Evolutionary conservation across 345 rosid species (phyloP).

Genomic region (Geranium brycei): DNA sequence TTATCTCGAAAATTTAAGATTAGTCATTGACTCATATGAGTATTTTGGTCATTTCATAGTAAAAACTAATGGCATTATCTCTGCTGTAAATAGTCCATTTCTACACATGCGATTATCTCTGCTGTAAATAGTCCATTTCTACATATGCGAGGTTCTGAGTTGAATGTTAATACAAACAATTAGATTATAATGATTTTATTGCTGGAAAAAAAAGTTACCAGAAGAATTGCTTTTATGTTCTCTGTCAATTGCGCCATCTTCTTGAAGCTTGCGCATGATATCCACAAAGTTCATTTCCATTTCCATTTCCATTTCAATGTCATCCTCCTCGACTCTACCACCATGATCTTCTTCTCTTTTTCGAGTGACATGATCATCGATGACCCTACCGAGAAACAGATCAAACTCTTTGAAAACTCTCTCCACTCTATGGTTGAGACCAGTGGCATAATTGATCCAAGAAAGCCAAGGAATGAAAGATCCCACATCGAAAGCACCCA

Average conservation of each 20-base stretch:
- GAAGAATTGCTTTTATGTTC: slow-evolving; percentile 23
- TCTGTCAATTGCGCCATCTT: slow-evolving; percentile 6
- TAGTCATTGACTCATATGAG: too few species aligned
- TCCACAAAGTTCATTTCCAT: slow-evolving; percentile 18
- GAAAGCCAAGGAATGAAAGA: slow-evolving; percentile 44
- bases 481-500: slow-evolving; percentile 30
- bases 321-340: neutral
- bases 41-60: too few species aligned
- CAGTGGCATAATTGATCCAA: slow-evolving; percentile 27
- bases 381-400: slow-evolving; percentile 12
- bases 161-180: too few species aligned
- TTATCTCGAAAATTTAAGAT: neutral
- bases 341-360: neutral
- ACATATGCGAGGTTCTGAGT: too few species aligned
- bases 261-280: slow-evolving; percentile 16
- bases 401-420: slow-evolving; percentile 16
- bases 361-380: slow-evolving; percentile 10
- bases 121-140: too few species aligned
- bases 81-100: too few species aligned
- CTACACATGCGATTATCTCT: too few species aligned
- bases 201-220: slow-evolving; percentile 9
- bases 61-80: too few species aligned
- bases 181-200: too few species aligned
- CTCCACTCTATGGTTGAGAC: slow-evolving; percentile 15
- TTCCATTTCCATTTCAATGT: slow-evolving; percentile 4